Evolutionary conservation across 208 protist genomes (phyloP).

Genomic region (Trypanosomatidae sp.): DNA sequence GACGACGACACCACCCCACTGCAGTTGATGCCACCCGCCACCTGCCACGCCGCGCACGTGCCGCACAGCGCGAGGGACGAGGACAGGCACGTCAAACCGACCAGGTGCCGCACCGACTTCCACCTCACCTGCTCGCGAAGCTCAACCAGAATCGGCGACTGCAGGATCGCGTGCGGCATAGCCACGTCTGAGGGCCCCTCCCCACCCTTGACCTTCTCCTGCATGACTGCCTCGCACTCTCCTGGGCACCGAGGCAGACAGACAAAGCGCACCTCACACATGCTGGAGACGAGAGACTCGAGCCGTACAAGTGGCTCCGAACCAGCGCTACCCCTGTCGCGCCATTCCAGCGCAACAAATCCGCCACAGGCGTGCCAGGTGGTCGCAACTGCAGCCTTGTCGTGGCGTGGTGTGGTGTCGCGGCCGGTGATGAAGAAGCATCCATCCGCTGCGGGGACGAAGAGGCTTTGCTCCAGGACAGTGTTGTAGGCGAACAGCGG

Average conservation of each 20-base stretch:
- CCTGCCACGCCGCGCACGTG: constrained; percentile 8
- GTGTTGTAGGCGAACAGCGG: constrained; percentile 31
- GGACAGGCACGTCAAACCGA: constrained; percentile 31
- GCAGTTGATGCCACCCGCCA: constrained; percentile 20
- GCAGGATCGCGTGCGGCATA: not conserved
- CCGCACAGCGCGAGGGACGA: constrained; percentile 15
- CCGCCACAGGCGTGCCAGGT: constrained; percentile 11
- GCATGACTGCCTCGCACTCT: constrained; percentile 4
- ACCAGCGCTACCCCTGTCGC: not conserved
- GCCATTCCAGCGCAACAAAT: constrained; percentile 18
- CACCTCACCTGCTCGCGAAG: constrained; percentile 25
- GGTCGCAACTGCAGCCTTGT: not conserved
- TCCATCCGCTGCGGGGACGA: constrained; percentile 9
- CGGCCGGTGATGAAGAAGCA: constrained; percentile 17
- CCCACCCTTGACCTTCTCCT: constrained; percentile 11
- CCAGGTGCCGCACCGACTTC: constrained; percentile 20
- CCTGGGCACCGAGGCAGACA: constrained; percentile 9
- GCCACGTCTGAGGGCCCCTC: not conserved
- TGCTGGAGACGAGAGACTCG: constrained; percentile 18
- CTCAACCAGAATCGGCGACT: constrained; percentile 20
- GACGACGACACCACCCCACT: constrained; percentile 29
- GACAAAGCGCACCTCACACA: constrained; percentile 26
- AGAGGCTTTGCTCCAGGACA: constrained; percentile 3
- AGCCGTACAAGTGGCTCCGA: constrained; percentile 4
- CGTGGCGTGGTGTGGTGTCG: not conserved